phyloP scores from a whole-genome alignment of 2,329 filamentous ascomycete genomes.

The Pyricularia sp. region DNA sequence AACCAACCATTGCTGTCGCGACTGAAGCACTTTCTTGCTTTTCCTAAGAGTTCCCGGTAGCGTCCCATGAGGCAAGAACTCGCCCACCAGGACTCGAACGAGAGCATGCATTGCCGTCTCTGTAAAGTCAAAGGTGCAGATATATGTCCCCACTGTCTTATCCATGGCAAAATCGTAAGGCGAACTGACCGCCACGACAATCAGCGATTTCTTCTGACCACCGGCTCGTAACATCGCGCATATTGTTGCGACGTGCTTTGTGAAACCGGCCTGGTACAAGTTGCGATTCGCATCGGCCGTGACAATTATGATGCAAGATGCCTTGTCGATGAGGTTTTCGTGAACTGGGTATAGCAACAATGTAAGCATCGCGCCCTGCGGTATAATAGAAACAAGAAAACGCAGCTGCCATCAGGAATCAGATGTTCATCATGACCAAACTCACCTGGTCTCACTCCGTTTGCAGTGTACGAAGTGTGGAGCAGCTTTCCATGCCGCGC shows the following conservation, averaged over 20 bases:
- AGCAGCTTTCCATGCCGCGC: constrained; percentile 78
- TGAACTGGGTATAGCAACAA: constrained; percentile 45
- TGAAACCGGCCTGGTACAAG: constrained; percentile 87
- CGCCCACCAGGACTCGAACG: constrained; percentile 75
- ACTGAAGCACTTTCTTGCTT: constrained; percentile 78
- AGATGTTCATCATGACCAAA: not conserved
- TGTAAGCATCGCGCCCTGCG: not conserved
- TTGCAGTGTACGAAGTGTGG: constrained; percentile 91
- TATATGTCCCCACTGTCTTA: constrained; percentile 78
- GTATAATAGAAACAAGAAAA: too few relatives aligned
- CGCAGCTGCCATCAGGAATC: not conserved
- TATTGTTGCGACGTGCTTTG: constrained; percentile 93
- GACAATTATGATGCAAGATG: constrained; percentile 79
- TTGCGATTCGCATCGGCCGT: constrained; percentile 93
- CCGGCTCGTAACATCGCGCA: constrained; percentile 72
- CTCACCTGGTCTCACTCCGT: constrained; percentile 69
- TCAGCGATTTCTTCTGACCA: constrained; percentile 77
- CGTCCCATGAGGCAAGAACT: constrained; percentile 50
- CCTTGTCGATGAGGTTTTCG: constrained; percentile 83
- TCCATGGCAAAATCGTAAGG: constrained; percentile 97
- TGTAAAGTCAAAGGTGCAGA: constrained; percentile 95
- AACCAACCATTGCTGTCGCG: constrained; percentile 91
- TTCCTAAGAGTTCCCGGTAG: constrained; percentile 71
- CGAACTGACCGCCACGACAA: constrained; percentile 88
- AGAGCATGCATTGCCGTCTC: constrained; percentile 82